Evolutionary conservation across 2,329 filamentous ascomycete species (phyloP), one percentile per base, ranked within the genome.

Genomic region (Meredithiella fracta): DNA sequence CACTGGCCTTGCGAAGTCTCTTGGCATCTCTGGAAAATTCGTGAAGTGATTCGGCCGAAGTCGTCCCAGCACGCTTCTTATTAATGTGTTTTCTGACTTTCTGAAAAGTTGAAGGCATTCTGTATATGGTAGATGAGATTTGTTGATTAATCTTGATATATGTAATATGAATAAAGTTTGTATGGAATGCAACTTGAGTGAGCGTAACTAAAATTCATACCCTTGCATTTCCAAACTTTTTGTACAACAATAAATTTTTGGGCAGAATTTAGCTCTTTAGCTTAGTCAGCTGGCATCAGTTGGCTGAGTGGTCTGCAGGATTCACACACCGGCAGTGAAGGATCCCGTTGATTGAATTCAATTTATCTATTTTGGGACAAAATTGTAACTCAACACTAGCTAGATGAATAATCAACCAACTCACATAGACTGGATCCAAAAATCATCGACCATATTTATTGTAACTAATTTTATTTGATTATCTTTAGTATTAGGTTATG

Each of bases 21-120:
- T 84, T 79, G 2, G 89, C 86, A 72, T 97, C 87, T 62, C 92
- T 78, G 59, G 89, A 95, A 67, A 88, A 88, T 68, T 89, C 85
- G 65, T 97, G 91, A 22, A 97, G 75, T 11, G 83, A 76, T 29
- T 83, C 82, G 50, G 87, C 76, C 40, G 81, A 80, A 38, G 44
- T 47, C 31, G 47, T 47, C 20, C 81, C 80, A 61, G 81, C 80
- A 62, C 85, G 81, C 76, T 96, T 96, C 73, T 94, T 95, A 34
- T 81, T 73, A 61, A 97, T 91, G 61, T 88, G 81, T 72, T 97
- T 97, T 60, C 85, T 80, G 20, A 92, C 85, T 67, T 96, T 97
- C 60, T 80, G 72, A 5, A 96, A 71, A 47, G 83, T 79, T 65
- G 81, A 84, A 14, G 86, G 78, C 89, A 94, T 94, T 23, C 63